Conservation (phyloP, 768 basidiomycete genomes). For the Scleroderma bovista region DNA sequence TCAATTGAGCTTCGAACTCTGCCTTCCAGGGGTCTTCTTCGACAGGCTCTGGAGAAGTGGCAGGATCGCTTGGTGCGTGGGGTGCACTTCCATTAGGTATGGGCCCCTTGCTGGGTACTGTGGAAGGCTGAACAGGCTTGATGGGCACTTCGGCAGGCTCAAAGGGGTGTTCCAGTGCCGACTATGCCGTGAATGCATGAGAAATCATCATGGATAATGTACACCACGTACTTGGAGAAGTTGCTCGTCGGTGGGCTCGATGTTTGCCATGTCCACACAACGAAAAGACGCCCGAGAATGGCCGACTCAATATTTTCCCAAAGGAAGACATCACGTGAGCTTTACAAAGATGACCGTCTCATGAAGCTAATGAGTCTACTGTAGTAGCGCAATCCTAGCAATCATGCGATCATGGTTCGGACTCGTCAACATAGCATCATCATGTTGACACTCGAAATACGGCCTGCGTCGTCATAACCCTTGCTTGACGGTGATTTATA, state of each 20-base stretch:
- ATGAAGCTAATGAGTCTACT: too few species aligned
- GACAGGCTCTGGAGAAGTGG: neutral
- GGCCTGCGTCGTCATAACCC: too few species aligned
- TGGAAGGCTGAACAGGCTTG: constrained; percentile 5
- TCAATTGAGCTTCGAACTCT: constrained; percentile 64
- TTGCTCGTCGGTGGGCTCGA: constrained; percentile 18
- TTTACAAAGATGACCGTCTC: too few species aligned
- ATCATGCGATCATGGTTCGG: too few species aligned
- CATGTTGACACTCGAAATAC: too few species aligned
- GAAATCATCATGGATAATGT: neutral
- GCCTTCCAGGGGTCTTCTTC: constrained; percentile 54
- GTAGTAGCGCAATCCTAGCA: too few species aligned
- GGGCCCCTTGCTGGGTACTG: neutral
- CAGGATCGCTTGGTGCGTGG: neutral
- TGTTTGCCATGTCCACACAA: constrained; percentile 19
- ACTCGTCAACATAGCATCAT: too few species aligned
- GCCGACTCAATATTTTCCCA: neutral
- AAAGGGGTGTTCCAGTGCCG: constrained; percentile 23
- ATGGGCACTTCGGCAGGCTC: constrained; percentile 19
- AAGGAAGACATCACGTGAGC: constrained; percentile 3
- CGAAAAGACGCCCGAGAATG: neutral
- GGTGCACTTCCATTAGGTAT: neutral
- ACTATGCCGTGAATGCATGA: constrained; percentile 6
- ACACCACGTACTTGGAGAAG: constrained; percentile 17
- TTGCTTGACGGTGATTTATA: too few species aligned